Percentiles rank a stretch among this genome's conserved stretches.
Evolutionary conservation across 148 eudicot species (phyloP).

Genomic region (Heliamphora exappendiculata): DNA sequence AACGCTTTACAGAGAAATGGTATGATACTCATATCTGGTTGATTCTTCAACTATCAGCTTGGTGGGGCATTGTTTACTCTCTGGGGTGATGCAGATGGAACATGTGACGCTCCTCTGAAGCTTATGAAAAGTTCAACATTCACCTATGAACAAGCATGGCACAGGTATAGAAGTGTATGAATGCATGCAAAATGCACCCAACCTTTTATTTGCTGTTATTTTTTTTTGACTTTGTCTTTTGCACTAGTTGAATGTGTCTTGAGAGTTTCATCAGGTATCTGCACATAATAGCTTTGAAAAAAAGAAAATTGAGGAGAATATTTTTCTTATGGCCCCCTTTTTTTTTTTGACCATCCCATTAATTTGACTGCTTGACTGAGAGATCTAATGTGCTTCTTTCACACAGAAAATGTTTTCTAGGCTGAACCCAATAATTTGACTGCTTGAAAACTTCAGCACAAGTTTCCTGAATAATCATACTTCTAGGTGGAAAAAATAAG

Average conservation of each 20-base stretch:
- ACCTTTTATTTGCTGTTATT: background rate
- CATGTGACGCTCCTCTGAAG: constrained; percentile 57
- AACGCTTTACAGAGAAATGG: constrained; percentile 78
- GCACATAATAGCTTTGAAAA: background rate
- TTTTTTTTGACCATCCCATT: background rate
- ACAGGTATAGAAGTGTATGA: constrained; percentile 44
- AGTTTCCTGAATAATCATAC: background rate
- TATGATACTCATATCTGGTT: constrained; percentile 21
- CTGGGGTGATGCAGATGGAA: constrained; percentile 50
- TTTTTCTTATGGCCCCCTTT: too few species aligned
- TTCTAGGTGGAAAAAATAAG: too few species aligned
- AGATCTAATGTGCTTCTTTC: background rate
- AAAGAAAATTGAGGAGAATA: background rate
- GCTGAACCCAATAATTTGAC: background rate
- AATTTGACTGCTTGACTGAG: background rate
- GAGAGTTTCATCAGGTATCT: background rate
- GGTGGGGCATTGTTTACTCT: constrained; percentile 8
- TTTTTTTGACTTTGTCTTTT: background rate
- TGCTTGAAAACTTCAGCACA: background rate
- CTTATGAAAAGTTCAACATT: constrained; percentile 88
- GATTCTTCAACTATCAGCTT: constrained; percentile 9
- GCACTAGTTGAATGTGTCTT: background rate
- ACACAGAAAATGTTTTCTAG: background rate
- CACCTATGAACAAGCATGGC: constrained; percentile 99
- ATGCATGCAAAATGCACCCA: background rate